Base-by-base conservation (phyloP, 352 stramenopile species). In the Globisporangium nodosum region DNA sequence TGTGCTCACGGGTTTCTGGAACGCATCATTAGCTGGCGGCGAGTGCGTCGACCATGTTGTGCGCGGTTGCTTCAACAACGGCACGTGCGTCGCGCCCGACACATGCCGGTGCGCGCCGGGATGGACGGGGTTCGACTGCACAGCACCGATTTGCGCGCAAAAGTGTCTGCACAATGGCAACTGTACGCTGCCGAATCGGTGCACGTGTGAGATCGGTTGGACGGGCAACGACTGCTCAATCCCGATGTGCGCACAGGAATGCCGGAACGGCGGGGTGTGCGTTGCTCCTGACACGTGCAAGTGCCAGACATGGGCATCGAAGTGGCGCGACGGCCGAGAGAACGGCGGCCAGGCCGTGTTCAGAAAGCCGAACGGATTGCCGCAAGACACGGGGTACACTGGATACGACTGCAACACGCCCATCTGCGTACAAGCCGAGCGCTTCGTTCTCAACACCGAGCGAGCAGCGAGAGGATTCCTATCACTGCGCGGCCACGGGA, bases 401-500 rank as follows among this genome's bases (percentile, higher is more conserved):
- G 96, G 96, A 5, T 99, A 97, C 65, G 96, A 99, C 65, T 99
- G 96, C 74, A 89, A 86, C 55, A 98, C 89, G 35, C 96, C 96
- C 11, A 98, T 99, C 49, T 99, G 96, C 62, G 97, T 92, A 6
- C 88, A 90, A 50, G 92, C 91, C 16, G 73, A 97, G 50, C 60
- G 54, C 3, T 98, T 98, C 56, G 71, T 96, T 5, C 72, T 97
- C 52, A 98, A 98, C 66, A 82, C 94, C 7, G 60, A 63, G 15
- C 60, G 56, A 7, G 54, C 46, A 0, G 55, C 69, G 3, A 68
- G 51, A 13, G 21, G 30, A 16, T 87, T 91, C 35, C 39, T 75
- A 33, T 81, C 82, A 18, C 52, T 94, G 18, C 69, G 82, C 6
- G 85, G 85, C 4, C 80, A 87, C 40, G 78, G 76, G 16, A 78